These are phyloP conservation scores for Colletotrichum spinosum DNA, from an alignment of 2,329 filamentous ascomycete genomes.

Conservation along the genomic window DNA sequence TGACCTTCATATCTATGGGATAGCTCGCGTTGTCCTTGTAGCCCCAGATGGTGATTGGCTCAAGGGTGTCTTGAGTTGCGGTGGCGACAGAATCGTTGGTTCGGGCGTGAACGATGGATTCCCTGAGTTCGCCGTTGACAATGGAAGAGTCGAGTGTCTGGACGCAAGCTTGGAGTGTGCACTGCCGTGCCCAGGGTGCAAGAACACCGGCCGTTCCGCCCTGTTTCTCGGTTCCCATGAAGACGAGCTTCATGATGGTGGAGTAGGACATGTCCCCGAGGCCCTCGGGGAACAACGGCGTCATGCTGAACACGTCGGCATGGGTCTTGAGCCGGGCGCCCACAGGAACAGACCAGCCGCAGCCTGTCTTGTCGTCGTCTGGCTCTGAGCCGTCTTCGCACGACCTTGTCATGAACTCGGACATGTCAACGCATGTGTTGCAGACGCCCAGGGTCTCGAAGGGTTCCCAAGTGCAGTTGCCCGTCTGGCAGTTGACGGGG, in stretches of 20 bases:
- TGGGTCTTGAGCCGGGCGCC: constrained; percentile 41
- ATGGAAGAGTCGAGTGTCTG: constrained; percentile 44
- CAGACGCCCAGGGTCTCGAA: constrained; percentile 41
- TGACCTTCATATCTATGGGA: constrained; percentile 42
- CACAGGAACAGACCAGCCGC: constrained; percentile 46
- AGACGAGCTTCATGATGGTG: constrained; percentile 47
- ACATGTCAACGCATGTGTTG: constrained; percentile 40
- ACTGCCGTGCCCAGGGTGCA: constrained; percentile 47
- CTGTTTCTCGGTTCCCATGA: constrained; percentile 47
- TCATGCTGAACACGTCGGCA: constrained; percentile 48
- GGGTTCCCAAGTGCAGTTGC: constrained; percentile 40
- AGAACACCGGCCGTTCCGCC: constrained; percentile 39
- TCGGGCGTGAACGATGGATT: constrained; percentile 38
- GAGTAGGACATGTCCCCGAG: constrained; percentile 44
- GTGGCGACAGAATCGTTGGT: constrained; percentile 44
- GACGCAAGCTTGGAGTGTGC: constrained; percentile 44
- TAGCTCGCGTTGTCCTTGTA: constrained; percentile 38
- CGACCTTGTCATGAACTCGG: constrained; percentile 43
- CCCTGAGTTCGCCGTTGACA: constrained; percentile 43
- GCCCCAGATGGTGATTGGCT: constrained; percentile 39
- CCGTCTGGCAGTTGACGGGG: constrained; percentile 36
- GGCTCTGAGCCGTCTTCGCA: constrained; percentile 36
- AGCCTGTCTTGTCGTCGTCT: constrained; percentile 35
- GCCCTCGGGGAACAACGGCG: constrained; percentile 43
- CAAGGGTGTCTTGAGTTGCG: constrained; percentile 23